Percentiles rank a stretch among this genome's conserved stretches.
Conservation (phyloP, 164 flowering plant species). For the Vitis labrusca region DNA sequence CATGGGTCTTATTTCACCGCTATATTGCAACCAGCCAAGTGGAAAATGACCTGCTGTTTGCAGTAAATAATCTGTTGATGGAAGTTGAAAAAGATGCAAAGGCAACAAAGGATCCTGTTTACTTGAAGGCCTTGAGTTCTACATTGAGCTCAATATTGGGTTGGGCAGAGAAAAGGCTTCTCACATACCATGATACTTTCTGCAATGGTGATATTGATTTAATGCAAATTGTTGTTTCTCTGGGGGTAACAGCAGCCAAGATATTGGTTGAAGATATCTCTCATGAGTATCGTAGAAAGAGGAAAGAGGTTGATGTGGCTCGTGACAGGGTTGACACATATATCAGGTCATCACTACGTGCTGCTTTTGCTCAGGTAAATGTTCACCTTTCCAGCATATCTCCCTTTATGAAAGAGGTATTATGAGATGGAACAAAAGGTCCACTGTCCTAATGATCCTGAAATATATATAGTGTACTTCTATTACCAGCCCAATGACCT, state of each 20-base stretch:
- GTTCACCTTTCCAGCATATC: constrained; percentile 6
- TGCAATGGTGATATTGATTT: constrained; percentile 43
- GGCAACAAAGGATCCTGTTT: constrained; percentile 46
- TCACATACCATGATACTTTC: constrained; percentile 73
- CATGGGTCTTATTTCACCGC: constrained; percentile 76
- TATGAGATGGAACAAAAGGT: background rate
- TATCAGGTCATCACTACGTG: constrained; percentile 74
- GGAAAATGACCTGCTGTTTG: constrained; percentile 70
- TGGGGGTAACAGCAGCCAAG: constrained; percentile 58
- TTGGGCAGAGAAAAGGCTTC: constrained; percentile 84
- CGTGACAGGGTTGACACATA: constrained; percentile 62
- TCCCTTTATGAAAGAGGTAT: background rate
- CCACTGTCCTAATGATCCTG: background rate
- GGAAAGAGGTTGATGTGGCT: constrained; percentile 55
- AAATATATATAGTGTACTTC: background rate
- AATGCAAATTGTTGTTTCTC: constrained; percentile 57
- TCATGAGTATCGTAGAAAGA: constrained; percentile 51
- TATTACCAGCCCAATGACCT: background rate
- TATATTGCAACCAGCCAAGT: constrained; percentile 69
- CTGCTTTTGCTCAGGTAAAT: constrained; percentile 89
- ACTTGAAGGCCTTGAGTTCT: constrained; percentile 55
- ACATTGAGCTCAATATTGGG: constrained; percentile 48
- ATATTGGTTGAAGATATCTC: constrained; percentile 72
- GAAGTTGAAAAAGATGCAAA: constrained; percentile 78
- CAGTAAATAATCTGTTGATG: constrained; percentile 54